Evolutionary conservation across 192 early-diverging fungal species (phyloP).

Genomic region (Linnemannia elongata): DNA sequence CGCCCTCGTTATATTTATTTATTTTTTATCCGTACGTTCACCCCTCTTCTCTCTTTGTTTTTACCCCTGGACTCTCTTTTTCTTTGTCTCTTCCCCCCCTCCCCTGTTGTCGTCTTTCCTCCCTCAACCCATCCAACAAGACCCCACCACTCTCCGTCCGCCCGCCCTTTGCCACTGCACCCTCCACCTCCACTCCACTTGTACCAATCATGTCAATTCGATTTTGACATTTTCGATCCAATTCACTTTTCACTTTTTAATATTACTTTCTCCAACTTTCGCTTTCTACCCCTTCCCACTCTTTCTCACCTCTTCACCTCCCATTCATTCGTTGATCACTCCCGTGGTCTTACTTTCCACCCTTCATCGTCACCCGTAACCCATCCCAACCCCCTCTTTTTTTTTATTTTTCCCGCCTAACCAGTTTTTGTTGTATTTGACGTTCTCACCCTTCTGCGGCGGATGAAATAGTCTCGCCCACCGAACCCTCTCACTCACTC

Average conservation of each 20-base stretch:
- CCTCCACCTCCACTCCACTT: background rate
- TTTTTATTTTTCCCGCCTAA: no score
- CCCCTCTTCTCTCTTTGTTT: background rate
- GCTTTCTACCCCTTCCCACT: background rate
- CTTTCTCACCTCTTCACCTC: background rate
- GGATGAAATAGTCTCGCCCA: no score
- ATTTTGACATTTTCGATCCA: conserved; percentile 1
- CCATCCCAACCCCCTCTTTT: no score
- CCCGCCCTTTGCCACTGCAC: background rate
- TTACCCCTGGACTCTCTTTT: background rate
- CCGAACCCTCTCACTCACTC: no score
- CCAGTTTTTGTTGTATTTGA: no score
- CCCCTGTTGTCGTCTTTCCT: background rate
- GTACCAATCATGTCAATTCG: background rate
- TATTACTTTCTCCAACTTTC: background rate
- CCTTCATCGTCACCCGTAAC: no score
- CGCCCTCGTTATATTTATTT: no score
- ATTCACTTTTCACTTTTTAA: background rate
- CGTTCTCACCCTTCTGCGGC: no score
- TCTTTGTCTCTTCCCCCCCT: background rate
- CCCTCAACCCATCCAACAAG: no score
- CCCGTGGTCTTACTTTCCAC: no score
- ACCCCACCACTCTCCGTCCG: background rate
- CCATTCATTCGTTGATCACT: no score
- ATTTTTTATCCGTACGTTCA: background rate